These are phyloP conservation scores for Trifolium repens DNA, from an alignment of 306 rosid genomes.

Conservation along the genomic window DNA sequence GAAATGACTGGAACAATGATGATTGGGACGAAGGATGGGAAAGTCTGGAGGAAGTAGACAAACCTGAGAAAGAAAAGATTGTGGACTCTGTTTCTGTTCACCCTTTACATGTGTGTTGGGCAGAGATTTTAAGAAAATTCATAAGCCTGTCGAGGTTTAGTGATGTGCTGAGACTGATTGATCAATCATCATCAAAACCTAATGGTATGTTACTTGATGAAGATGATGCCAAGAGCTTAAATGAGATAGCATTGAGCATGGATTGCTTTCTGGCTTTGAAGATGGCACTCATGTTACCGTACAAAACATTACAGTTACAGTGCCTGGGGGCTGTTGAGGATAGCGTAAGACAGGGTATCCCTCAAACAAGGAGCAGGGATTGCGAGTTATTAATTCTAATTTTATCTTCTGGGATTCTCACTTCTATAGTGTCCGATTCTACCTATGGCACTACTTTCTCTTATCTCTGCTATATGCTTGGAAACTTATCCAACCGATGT, in stretches of 20 bases:
- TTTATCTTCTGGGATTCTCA: conserved; percentile 69
- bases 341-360: conserved; percentile 65
- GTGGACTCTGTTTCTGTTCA: conserved; percentile 52
- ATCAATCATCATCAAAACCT: conserved; percentile 62
- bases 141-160: conserved; percentile 55
- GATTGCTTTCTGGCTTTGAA: conserved; percentile 78
- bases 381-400: conserved; percentile 67
- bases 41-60: conserved; percentile 78
- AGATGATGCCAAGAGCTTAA: conserved; percentile 63
- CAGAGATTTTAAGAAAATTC: conserved; percentile 70
- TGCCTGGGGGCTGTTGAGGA: conserved; percentile 74
- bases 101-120: conserved; percentile 87
- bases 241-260: conserved; percentile 51
- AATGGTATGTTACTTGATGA: conserved; percentile 72
- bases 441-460: conserved; percentile 70
- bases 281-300: conserved; percentile 71
- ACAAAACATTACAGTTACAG: conserved; percentile 58
- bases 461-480: conserved; percentile 75
- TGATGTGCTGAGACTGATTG: conserved; percentile 72
- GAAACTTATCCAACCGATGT: conserved; percentile 64
- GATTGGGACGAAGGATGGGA: conserved; percentile 99
- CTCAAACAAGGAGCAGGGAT: conserved; percentile 54
- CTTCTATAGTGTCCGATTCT: conserved; percentile 53
- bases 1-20: conserved; percentile 82
- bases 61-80: conserved; percentile 53